phyloP scores from a whole-genome alignment of 352 stramenopile species.

The Pythium volutum region DNA sequence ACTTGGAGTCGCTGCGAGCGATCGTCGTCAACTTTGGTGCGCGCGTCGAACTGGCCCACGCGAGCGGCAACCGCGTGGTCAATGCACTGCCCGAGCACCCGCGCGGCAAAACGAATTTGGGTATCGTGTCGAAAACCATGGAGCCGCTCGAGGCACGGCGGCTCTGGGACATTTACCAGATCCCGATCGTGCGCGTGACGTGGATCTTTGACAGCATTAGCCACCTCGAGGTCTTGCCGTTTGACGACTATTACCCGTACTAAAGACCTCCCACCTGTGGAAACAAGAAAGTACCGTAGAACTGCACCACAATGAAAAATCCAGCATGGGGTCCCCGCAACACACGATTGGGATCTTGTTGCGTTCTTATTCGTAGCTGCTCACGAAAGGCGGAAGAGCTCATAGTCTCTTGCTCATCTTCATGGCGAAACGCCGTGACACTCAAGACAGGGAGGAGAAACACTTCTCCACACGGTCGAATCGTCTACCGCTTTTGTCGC shows the following conservation, averaged over 20 bases:
- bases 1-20: slow-evolving; percentile 50
- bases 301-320: no score
- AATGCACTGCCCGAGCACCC: neutral
- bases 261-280: slow-evolving; percentile 15
- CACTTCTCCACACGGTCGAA: no score
- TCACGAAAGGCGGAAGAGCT: no score
- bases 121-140: slow-evolving; percentile 74
- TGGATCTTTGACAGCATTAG: slow-evolving; percentile 90
- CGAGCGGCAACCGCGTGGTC: neutral
- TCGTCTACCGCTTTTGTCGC: slow-evolving; percentile 22
- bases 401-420: no score
- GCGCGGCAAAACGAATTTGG: slow-evolving; percentile 31
- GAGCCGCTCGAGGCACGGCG: slow-evolving; percentile 45
- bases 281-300: no score
- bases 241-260: slow-evolving; percentile 87
- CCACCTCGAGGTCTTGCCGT: slow-evolving; percentile 75
- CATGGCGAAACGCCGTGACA: no score
- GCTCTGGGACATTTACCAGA: slow-evolving; percentile 64
- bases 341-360: no score
- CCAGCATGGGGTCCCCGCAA: no score
- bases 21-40: slow-evolving; percentile 75
- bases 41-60: slow-evolving; percentile 31
- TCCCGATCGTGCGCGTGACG: slow-evolving; percentile 82
- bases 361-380: no score
- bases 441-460: no score